Percentiles rank a stretch among this genome's conserved stretches.
phyloP scores from a whole-genome alignment of 495 filamentous ascomycete species.

The Penicillium nucicola region DNA sequence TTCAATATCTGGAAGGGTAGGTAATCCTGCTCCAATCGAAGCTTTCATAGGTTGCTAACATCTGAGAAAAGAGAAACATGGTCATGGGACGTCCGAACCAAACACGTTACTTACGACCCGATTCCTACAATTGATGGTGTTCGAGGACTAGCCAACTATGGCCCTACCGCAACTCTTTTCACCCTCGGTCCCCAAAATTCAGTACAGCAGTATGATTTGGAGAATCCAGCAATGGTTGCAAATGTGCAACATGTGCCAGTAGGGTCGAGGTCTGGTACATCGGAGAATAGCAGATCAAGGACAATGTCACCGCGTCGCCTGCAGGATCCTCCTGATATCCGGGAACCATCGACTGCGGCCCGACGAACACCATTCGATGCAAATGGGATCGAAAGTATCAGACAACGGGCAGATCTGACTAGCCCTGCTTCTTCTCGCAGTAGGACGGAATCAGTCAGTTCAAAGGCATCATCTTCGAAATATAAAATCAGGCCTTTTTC shows the following conservation, averaged over 20 bases:
- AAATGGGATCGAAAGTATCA: constrained; percentile 40
- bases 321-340: constrained; percentile 36
- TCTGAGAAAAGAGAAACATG: constrained; percentile 68
- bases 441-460: constrained; percentile 59
- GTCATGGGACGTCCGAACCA: constrained; percentile 95
- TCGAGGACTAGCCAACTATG: constrained; percentile 80
- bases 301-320: constrained; percentile 29
- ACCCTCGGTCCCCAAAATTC: constrained; percentile 84
- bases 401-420: constrained; percentile 51
- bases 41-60: neutral
- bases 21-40: constrained; percentile 25
- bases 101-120: constrained; percentile 83
- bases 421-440: constrained; percentile 66
- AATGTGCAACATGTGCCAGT: constrained; percentile 81
- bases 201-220: constrained; percentile 92
- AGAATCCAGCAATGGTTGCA: constrained; percentile 73
- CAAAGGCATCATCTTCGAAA: constrained; percentile 45
- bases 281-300: constrained; percentile 54
- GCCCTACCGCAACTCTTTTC: constrained; percentile 86
- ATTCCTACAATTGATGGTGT: constrained; percentile 83
- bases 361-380: constrained; percentile 43
- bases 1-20: constrained; percentile 91
- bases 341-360: constrained; percentile 17
- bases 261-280: constrained; percentile 71
- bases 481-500: constrained; percentile 35